These are phyloP conservation scores for Balamuthia mandrillaris DNA, from an alignment of 208 protist genomes.

Conservation along the genomic window DNA sequence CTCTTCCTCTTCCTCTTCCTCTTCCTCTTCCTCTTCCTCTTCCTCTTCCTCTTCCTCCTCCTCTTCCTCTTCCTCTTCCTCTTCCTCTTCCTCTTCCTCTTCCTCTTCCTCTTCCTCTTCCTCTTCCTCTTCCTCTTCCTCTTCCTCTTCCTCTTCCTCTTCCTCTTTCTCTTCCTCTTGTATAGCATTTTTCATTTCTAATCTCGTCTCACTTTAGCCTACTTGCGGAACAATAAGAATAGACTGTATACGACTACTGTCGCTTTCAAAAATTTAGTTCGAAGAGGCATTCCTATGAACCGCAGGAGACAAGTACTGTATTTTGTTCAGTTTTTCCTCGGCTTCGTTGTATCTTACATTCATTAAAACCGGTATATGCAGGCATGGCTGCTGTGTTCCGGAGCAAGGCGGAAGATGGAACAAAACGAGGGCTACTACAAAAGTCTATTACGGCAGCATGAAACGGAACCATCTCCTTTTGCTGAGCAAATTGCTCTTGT, in stretches of 20 bases:
- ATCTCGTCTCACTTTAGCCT: not conserved
- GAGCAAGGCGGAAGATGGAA: not conserved
- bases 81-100: not conserved
- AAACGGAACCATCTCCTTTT: not conserved
- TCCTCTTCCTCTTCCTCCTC: not conserved
- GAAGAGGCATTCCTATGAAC: not conserved
- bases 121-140: too few species aligned
- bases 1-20: too few species aligned
- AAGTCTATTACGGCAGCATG: not conserved
- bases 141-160: too few species aligned
- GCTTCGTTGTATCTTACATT: not conserved
- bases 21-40: too few species aligned
- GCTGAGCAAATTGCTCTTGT: not conserved
- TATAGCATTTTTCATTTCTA: not conserved
- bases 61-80: not conserved
- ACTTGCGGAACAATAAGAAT: conserved; percentile 8
- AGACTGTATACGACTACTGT: not conserved
- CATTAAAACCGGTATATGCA: not conserved
- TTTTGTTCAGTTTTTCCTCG: not conserved
- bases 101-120: not conserved
- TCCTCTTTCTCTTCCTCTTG: not conserved
- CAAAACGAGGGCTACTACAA: not conserved
- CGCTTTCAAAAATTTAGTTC: not conserved
- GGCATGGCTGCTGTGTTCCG: conserved; percentile 19
- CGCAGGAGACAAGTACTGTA: not conserved